These are phyloP conservation scores for Plasmodium coatneyi DNA, from an alignment of 169 alveolate species.

Conservation along the genomic window DNA sequence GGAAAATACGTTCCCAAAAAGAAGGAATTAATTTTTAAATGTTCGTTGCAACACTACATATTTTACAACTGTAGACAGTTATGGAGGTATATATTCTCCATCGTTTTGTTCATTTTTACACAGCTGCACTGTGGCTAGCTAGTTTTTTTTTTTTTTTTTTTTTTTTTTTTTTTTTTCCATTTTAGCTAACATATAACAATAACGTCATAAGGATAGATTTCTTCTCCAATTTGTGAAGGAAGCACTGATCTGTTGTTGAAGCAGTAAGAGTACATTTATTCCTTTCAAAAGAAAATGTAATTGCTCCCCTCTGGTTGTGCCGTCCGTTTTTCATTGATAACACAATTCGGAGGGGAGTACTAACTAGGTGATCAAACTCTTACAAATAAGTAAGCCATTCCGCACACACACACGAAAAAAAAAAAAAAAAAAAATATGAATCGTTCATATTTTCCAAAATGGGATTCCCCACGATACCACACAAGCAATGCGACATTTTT, in stretches of 20 bases:
- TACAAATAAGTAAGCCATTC: constrained; percentile 2
- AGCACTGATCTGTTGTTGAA: background rate
- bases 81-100: background rate
- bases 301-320: background rate
- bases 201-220: constrained; percentile 4
- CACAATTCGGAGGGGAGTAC: background rate
- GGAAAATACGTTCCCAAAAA: background rate
- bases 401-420: background rate
- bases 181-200: background rate
- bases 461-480: background rate
- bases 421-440: constrained; percentile 13
- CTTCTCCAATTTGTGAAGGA: background rate
- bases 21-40: background rate
- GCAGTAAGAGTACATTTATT: background rate
- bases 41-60: background rate
- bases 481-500: background rate
- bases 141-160: background rate
- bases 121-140: constrained; percentile 11
- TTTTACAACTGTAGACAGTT: background rate
- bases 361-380: constrained; percentile 1
- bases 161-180: background rate
- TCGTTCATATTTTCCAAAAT: background rate
- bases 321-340: background rate
- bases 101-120: background rate
- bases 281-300: background rate